phyloP scores from a whole-genome alignment of 768 basidiomycete species.

The Hemileccinum rubropunctum region DNA sequence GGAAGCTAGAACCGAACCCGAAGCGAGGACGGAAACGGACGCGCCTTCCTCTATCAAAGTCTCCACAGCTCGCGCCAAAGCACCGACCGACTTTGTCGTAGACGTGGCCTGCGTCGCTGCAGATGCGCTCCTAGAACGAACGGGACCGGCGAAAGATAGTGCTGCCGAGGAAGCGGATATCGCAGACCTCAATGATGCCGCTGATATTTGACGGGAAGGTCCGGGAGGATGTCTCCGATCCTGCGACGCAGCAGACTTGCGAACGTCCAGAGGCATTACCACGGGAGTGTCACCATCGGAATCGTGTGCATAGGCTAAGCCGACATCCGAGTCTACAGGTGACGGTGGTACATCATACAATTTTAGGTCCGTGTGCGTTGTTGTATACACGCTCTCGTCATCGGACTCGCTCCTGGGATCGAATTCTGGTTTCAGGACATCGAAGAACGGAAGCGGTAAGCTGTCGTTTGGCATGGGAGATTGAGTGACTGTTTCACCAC shows the following conservation, averaged over 20 bases:
- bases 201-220: conserved; percentile 27
- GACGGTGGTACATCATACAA: conserved; percentile 17
- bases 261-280: conserved; percentile 26
- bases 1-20: conserved; percentile 32
- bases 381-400: conserved; percentile 35
- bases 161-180: conserved; percentile 12
- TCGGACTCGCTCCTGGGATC: conserved; percentile 29
- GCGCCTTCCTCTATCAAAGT: conserved; percentile 45
- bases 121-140: conserved; percentile 26
- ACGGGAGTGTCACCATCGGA: conserved; percentile 34
- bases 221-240: conserved; percentile 19
- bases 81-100: conserved; percentile 33
- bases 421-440: conserved; percentile 42
- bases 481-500: conserved; percentile 53
- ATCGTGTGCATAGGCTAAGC: conserved; percentile 38
- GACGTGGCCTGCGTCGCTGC: conserved; percentile 23
- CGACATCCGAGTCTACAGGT: conserved; percentile 29
- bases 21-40: conserved; percentile 34
- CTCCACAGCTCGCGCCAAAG: conserved; percentile 50
- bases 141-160: conserved; percentile 6
- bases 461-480: conserved; percentile 21
- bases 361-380: conserved; percentile 27
- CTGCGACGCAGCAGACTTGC: conserved; percentile 17
- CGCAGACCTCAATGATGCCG: conserved; percentile 22
- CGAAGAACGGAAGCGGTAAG: conserved; percentile 53